Base-by-base conservation (phyloP, 805 yeast genomes). In the Komagataella mondaviorum region DNA sequence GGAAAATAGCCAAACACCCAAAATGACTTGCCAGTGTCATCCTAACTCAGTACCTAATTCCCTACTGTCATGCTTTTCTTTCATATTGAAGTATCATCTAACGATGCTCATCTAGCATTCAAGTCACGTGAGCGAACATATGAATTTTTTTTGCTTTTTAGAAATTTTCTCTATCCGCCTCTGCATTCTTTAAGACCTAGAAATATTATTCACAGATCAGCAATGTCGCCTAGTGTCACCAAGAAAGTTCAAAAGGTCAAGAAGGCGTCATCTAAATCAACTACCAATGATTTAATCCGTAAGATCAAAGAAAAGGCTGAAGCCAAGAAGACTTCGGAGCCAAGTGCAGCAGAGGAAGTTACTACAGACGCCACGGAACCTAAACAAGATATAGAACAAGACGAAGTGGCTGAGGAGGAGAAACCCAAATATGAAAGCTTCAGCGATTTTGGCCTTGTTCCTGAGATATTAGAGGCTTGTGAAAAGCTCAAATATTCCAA, bases 381-480 rank as follows among this genome's bases (percentile, higher is more conserved):
- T 18, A 53, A 54, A 18, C 56, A 55, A n/a, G 53, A 52, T 39
- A 47, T 58, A 44, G 52, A 66, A 2, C 65, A 60, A 36, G 50
- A 39, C 43, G 55, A 49, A 59, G 45, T 6, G 20, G 46, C 22
- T 7, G 47, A 23, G 6, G 45, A 50, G 10, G 51, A 47, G 12
- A 22, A 39, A 46, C 39, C 48, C 6, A 58, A 58, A 22, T 62
- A 77, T 0, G 39, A 30, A 30, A 30, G 39, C 14, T 85, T 85
- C 57, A 57, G 64, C 14, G 82, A 82, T 39, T 68, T 86, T 51
- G 78, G 84, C 14, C 68, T 88, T 49, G 82, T 86, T 46, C 88
- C 88, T 1, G 95, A 87, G 60, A 73, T 93, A 22, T 66, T 87
- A 30, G 93, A 88, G 58, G 84, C 97, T 0, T 80, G 93, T 56